Base-by-base conservation (phyloP, 768 basidiomycete genomes). In the Lyophyllum semitale region DNA sequence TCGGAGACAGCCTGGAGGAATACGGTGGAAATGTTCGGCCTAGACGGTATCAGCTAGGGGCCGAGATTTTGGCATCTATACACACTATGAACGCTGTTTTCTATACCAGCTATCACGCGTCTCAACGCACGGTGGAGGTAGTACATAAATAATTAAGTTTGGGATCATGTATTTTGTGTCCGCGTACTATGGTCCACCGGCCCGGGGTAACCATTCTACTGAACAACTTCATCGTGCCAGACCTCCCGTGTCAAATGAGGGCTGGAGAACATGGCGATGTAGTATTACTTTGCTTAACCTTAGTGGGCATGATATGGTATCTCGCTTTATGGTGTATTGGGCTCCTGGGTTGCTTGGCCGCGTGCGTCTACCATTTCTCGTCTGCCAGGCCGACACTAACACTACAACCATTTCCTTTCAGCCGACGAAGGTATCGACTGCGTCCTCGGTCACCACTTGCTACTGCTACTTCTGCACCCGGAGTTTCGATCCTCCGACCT, bases 401-500 rank as follows among this genome's bases (percentile, higher is more conserved):
- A 15, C 42, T 30, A 18, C 30, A 48, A 32, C 46, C 51, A 15
- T 41, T 30, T 30, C 44, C 30, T 48, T 18, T 53, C 25, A 97
- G 95, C 22, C 86, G 91, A 15, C 83, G 77, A 65, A 81, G 91
- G 42, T 97, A 95, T 68, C 79, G 87, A 42, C 72, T 79, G 48
- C 81, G 85, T 29, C 85, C 85, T 26, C 80, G 81, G 17, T 87
- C 86, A 6, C 87, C 84, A 27, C 74, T 82, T 30, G 72, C 82
- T 6, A 75, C 77, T n/a, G 74, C 81, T 7, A 63, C 69, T 17
- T 66, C 76, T 17, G 82, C 83, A 3, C 94, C 95, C 11, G 96
- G 95, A 18, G 96, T 98, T 27, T 93, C 95, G 2, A 93, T 98
- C 62, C 79, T 98, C 47, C 85, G 97, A 43, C 97, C 97, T 7